Conservation (phyloP, 2,329 filamentous ascomycete genomes). For the Coniochaeta pulveracea region DNA sequence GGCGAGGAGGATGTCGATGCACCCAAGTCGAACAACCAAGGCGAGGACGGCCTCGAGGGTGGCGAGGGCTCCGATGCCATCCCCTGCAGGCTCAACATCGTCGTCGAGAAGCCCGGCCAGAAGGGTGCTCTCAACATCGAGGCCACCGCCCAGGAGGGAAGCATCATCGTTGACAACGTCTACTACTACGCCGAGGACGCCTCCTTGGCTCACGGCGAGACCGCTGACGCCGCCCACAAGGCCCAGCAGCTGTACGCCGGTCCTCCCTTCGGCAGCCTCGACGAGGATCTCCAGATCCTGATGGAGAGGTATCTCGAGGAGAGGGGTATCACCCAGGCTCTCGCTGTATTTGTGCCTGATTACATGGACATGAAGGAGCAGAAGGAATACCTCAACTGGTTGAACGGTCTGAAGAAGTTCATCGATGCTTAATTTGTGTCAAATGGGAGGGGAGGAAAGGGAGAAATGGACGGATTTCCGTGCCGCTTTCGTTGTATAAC, state of each 20-base stretch:
- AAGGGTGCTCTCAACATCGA: slow-evolving; percentile 75
- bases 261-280: slow-evolving; percentile 85
- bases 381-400: slow-evolving; percentile 87
- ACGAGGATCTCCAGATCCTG: slow-evolving; percentile 88
- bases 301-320: slow-evolving; percentile 93
- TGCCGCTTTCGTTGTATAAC: no score
- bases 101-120: slow-evolving; percentile 79
- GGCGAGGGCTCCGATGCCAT: slow-evolving; percentile 46
- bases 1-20: slow-evolving; percentile 41
- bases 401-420: slow-evolving; percentile 78
- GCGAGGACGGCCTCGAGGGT: slow-evolving; percentile 43
- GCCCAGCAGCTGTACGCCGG: slow-evolving; percentile 76
- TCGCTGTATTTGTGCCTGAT: slow-evolving; percentile 86
- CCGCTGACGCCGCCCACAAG: slow-evolving; percentile 65
- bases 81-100: slow-evolving; percentile 73
- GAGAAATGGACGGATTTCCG: no score
- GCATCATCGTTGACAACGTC: slow-evolving; percentile 81
- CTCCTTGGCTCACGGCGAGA: slow-evolving; percentile 64
- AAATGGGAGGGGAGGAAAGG: background rate
- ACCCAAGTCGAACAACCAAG: slow-evolving; percentile 39
- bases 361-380: slow-evolving; percentile 99
- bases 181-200: slow-evolving; percentile 77
- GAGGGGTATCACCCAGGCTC: slow-evolving; percentile 74
- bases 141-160: slow-evolving; percentile 73
- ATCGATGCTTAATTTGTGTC: slow-evolving; percentile 56